Base-by-base conservation (phyloP, 1,284 basidiomycete species). In the Xerocomus cyaneibrunnescens region DNA sequence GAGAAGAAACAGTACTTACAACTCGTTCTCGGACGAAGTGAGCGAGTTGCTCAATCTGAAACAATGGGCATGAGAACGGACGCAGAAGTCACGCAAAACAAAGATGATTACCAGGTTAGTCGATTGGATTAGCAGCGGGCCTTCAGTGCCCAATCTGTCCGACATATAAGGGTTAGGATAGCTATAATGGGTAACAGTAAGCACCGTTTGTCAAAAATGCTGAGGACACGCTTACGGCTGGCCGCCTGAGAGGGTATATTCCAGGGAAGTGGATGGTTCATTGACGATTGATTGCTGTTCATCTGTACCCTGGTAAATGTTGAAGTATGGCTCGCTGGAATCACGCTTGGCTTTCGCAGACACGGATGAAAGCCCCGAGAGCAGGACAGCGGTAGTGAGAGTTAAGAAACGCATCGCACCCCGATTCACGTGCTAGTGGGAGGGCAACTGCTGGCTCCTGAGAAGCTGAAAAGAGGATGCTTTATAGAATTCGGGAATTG, bases 11-110 rank as follows among this genome's bases (percentile, higher is more conserved):
- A 16, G 7, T 2, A 53, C 56, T 42, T 45, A 63, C 56, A 30
- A 73, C 72, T 42, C 81, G 74, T 68, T 84, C 82, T 38, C 80
- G 74, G 61, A 77, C 77, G 61, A 83, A 83, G 60, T 81, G 77
- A n/a, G 78, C 74, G 32, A 83, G 69, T 2, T 42, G 40, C 19
- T 42, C 40, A 16, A 42, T 42, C 40, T 42, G 12, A 35, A 45
- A 47, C 7, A 7, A 22, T 12, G 38, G 32, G 16, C 16, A 31
- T 52, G 39, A 55, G 40, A 9, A 21, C 4, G 23, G 45, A 22
- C 3, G 3, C 2, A 27, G 1, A 37, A 41, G 6, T 30, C 19
- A 10, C 17, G n/a, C 3, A 16, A 21, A 38, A 46, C 1, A 22
- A 22, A n/a, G 7, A 32, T 40, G 30, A 25, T 38, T 49, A 55